Evolutionary conservation across 805 yeast species (phyloP), one percentile per base, ranked within the genome.

Genomic region (Spencermartinsiella europaea): DNA sequence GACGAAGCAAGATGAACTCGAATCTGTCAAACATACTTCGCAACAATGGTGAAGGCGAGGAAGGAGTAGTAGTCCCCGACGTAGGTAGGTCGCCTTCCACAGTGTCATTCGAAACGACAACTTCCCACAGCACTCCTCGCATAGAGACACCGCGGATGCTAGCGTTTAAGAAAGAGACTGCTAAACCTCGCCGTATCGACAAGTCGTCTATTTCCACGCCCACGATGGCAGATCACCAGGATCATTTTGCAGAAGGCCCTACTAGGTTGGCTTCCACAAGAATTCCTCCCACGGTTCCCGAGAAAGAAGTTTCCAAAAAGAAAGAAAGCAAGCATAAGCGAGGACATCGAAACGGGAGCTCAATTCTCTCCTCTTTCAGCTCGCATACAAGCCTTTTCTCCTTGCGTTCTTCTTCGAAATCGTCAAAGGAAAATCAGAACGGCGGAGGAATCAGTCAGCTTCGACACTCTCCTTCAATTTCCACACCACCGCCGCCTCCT

Each of bases 291-390:
- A 7, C 31, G 10, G 31, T 25, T 7, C 31, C 31, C 12, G 10
- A 7, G 31, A 25, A 25, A 25, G 31, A 25, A 7, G 31, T 7
- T 7, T 7, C 7, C 7, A 21, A 15, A 33, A 21, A 16, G n/a
- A 14, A 3, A 27, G 36, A 22, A 33, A 22, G 40, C 17, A 39
- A 21, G 22, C 16, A 25, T n/a, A 27, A 40, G 34, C 31, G 38
- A 8, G 33, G 45, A 12, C 47, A 46, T 27, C 31, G 36, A 34
- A 36, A 27, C 27, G 35, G 42, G 8, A 17, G 37, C 21, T 46
- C 50, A 7, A 22, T 47, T 15, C 22, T 47, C 15, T 42, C 53
- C 2, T 47, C 51, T 3, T 42, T 51, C 31, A 45, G 53, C 5
- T 44, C 53, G 25, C 35, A 39, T 2, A 39, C 50, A 19, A 38